Percentiles rank a stretch among this genome's conserved stretches.
phyloP scores from a whole-genome alignment of 805 yeast genomes.

The Komagataella pastoris region DNA sequence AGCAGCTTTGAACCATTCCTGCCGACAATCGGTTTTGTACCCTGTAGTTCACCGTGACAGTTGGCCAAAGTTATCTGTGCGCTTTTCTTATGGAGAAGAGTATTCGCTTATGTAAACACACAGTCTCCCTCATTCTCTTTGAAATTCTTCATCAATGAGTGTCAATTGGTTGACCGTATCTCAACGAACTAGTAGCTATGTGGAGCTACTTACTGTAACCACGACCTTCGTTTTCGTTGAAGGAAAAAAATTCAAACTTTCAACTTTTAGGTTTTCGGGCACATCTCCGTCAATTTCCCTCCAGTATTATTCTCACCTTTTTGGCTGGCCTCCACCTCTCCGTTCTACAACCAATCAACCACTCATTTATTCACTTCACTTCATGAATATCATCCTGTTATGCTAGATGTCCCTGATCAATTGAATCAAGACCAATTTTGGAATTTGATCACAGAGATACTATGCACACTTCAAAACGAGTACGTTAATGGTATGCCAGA shows the following conservation, averaged over 20 bases:
- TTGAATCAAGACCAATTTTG: conserved; percentile 17
- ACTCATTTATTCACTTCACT: not conserved
- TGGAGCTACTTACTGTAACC: too few species aligned
- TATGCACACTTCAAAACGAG: conserved; percentile 9
- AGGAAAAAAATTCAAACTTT: not conserved
- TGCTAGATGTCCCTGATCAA: conserved; percentile 5
- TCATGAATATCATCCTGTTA: conserved; percentile 5
- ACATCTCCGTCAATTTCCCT: not conserved
- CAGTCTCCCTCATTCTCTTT: too few species aligned
- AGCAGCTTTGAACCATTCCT: not conserved
- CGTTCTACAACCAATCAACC: not conserved
- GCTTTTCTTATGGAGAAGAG: too few species aligned
- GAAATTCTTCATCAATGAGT: too few species aligned
- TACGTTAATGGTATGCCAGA: conserved; percentile 6
- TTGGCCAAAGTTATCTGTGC: too few species aligned
- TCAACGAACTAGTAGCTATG: too few species aligned
- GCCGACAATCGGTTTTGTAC: not conserved
- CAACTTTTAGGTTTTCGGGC: not conserved
- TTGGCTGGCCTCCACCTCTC: not conserved
- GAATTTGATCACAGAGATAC: conserved; percentile 16
- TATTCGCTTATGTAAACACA: too few species aligned
- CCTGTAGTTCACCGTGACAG: not conserved
- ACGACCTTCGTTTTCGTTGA: not conserved
- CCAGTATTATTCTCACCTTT: not conserved
- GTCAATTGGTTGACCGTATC: too few species aligned